Evolutionary conservation across 257 asterid species (phyloP).

Genomic region (Nicotiana tomentosiformis): DNA sequence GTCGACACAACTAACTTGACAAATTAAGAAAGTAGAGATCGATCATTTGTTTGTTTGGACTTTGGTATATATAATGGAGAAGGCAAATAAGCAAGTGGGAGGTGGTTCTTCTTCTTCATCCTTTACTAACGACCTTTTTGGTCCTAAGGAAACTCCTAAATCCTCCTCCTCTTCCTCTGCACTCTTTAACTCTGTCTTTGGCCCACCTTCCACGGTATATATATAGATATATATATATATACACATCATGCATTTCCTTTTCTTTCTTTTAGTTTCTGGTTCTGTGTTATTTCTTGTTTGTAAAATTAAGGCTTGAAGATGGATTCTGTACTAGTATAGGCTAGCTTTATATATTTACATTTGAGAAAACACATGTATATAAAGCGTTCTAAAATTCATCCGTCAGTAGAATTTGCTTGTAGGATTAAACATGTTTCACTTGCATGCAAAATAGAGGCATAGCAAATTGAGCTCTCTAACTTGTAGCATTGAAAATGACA

Average conservation of each 20-base stretch:
- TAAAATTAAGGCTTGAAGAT: too few relatives aligned
- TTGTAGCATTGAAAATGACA: too few relatives aligned
- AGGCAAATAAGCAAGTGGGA: conserved; percentile 36
- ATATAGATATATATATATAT: not conserved
- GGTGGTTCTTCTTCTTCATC: conserved; percentile 30
- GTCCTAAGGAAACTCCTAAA: conserved; percentile 37
- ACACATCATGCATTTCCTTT: not conserved
- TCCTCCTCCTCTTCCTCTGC: not conserved
- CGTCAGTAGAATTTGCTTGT: too few relatives aligned
- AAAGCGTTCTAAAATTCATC: too few relatives aligned
- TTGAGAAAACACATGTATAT: too few relatives aligned
- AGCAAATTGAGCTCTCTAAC: too few relatives aligned
- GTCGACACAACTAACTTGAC: not conserved
- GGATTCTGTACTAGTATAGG: too few relatives aligned
- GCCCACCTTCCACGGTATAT: conserved; percentile 52
- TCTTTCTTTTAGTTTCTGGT: not conserved
- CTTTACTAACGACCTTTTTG: conserved; percentile 58
- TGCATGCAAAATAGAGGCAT: not conserved
- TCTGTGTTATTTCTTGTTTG: not conserved
- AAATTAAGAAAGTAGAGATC: not conserved
- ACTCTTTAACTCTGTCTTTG: conserved; percentile 57
- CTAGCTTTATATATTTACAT: too few relatives aligned
- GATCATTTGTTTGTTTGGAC: not conserved
- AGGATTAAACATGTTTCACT: not conserved
- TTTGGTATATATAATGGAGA: conserved; percentile 37